Evolutionary conservation across 2,329 filamentous ascomycete species (phyloP), one percentile per base, ranked within the genome.

Genomic region (Lecanoromycetidae sp.): DNA sequence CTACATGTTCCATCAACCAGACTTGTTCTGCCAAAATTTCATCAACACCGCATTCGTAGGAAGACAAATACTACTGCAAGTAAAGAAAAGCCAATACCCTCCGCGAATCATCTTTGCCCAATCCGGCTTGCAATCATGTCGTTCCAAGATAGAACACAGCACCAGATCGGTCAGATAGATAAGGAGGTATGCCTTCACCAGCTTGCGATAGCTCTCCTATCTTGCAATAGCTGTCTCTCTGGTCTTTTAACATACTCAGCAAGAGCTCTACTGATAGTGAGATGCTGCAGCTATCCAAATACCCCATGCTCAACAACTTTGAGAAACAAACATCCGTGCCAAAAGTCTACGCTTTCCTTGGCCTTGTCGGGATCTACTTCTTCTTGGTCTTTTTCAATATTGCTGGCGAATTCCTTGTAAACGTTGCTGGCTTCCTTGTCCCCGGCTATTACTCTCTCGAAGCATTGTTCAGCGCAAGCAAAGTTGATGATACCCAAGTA

Each of bases 371-470:
- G 49, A 69, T 81, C 52, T 82, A 82, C 71, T 79, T 80, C 69
- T 80, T 81, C 73, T 69, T 81, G 46, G 71, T 82, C 65, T 82
- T 82, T 69, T 82, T 82, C 70, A 82, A 82, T 70, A 80, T 82
- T 55, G 78, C 74, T 52, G 78, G 78, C 64, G 74, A 77, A 59
- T 80, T 82, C 65, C 71, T 82, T 50, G 76, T 80, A 61, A 82
- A 82, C 67, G 71, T 78, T 58, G 76, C 77, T 52, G 78, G 78
- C 52, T 82, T 82, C 63, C 61, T 77, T 54, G 67, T 82, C 52
- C 78, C 78, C 38, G 76, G 72, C 54, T 82, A 81, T 69, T 82
- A 81, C 65, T 81, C 77, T 22, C 68, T 82, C 46, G 67, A 75
- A 55, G 78, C 78, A 27, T 65, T 82, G 55, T 82, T 82, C 69